These are phyloP conservation scores for Elongisporangium undulatum DNA, from an alignment of 352 stramenopile species.

Conservation along the genomic window DNA sequence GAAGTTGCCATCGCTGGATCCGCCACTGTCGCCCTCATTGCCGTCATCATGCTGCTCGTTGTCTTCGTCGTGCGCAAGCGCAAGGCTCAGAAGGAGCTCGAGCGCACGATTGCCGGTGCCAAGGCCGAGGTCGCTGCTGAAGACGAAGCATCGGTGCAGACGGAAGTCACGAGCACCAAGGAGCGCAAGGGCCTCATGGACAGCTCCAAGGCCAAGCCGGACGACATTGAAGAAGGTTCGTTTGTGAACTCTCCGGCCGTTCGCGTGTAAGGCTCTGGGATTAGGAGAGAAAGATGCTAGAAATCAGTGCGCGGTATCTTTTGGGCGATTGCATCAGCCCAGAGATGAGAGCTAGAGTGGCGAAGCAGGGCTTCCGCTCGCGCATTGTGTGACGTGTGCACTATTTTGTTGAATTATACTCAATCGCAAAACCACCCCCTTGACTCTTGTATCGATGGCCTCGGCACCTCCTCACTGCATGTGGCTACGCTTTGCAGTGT, in stretches of 20 bases:
- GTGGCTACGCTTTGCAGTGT: neutral
- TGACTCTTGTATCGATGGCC: neutral
- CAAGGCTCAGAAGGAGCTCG: slow-evolving; percentile 78
- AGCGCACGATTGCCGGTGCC: slow-evolving; percentile 75
- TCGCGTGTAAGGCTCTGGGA: slow-evolving; percentile 22
- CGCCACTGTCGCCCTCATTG: slow-evolving; percentile 56
- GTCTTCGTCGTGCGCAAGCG: slow-evolving; percentile 75
- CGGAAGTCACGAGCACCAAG: slow-evolving; percentile 39
- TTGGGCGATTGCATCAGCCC: neutral
- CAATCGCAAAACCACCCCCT: neutral
- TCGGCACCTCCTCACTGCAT: neutral
- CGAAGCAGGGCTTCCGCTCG: neutral
- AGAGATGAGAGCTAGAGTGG: neutral
- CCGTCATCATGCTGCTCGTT: slow-evolving; percentile 56
- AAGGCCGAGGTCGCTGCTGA: slow-evolving; percentile 76
- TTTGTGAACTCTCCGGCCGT: slow-evolving; percentile 84
- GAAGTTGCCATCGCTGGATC: slow-evolving; percentile 67
- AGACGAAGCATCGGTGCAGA: slow-evolving; percentile 46
- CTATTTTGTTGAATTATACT: slow-evolving; percentile 1
- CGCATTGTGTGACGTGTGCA: neutral
- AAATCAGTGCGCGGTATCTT: neutral
- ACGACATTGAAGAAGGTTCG: slow-evolving; percentile 63
- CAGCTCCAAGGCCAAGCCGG: slow-evolving; percentile 60
- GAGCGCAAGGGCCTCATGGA: slow-evolving; percentile 72
- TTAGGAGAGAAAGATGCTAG: neutral